Evolutionary conservation across 805 yeast species (phyloP).

Genomic region (Yueomyces sinensis): DNA sequence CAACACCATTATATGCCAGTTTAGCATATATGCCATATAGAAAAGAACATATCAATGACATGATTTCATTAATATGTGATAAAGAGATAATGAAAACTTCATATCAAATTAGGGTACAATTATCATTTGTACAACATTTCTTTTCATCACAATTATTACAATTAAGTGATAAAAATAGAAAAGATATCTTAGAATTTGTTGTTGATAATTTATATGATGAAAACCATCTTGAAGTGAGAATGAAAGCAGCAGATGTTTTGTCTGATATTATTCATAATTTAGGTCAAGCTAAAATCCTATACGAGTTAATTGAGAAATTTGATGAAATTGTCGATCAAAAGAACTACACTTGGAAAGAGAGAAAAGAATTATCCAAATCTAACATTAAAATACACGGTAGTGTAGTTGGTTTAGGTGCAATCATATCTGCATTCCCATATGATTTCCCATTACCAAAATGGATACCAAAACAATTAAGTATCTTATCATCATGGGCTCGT

Average conservation of each 20-base stretch:
- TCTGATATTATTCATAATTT: slow-evolving; percentile 66
- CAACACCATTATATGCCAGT: slow-evolving; percentile 32
- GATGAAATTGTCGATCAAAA: slow-evolving; percentile 4
- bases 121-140: slow-evolving; percentile 59
- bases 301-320: slow-evolving; percentile 31
- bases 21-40: slow-evolving; percentile 38
- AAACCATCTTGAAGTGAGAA: slow-evolving; percentile 61
- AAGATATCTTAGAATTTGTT: slow-evolving; percentile 37
- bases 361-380: slow-evolving; percentile 26
- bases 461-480: slow-evolving; percentile 64
- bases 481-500: slow-evolving; percentile 58
- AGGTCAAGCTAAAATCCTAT: slow-evolving; percentile 26
- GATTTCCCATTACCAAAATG: slow-evolving; percentile 82
- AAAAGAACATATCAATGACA: slow-evolving; percentile 26
- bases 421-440: slow-evolving; percentile 83
- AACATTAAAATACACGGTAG: slow-evolving; percentile 61
- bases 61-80: slow-evolving; percentile 34
- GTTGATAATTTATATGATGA: slow-evolving; percentile 39
- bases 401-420: slow-evolving; percentile 75
- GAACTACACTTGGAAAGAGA: slow-evolving; percentile 16
- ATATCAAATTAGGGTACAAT: slow-evolving; percentile 51
- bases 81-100: slow-evolving; percentile 28
- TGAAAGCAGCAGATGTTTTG: slow-evolving; percentile 56
- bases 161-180: slow-evolving; percentile 35
- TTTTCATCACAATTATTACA: slow-evolving; percentile 55